A percentile compares a stretch with the other conserved stretches of the same genome.
These are phyloP conservation scores for Martensiomyces pterosporus DNA, from an alignment of 192 early-diverging fungal genomes.

Conservation along the genomic window DNA sequence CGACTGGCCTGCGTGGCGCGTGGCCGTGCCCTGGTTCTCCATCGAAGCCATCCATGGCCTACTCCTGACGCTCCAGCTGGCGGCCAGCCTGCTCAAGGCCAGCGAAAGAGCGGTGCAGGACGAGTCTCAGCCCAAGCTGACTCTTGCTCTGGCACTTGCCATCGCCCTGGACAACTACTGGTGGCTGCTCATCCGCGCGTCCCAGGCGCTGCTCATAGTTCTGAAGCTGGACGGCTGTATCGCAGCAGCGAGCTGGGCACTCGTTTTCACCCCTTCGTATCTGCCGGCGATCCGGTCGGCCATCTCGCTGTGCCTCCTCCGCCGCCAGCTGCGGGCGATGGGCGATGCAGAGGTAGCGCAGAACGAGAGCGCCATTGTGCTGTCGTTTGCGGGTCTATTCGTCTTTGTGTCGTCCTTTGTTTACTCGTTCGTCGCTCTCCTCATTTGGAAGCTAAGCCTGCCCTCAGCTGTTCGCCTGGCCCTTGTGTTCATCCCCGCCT, in stretches of 20 bases:
- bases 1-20: conserved; percentile 57
- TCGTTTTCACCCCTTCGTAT: conserved; percentile 69
- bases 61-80: conserved; percentile 24
- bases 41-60: conserved; percentile 69
- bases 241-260: conserved; percentile 57
- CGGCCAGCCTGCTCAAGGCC: conserved; percentile 6
- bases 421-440: conserved; percentile 56
- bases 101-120: neutral
- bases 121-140: conserved; percentile 17
- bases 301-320: conserved; percentile 44
- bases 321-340: conserved; percentile 45
- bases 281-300: conserved; percentile 57
- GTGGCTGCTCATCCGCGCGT: conserved; percentile 63
- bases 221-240: conserved; percentile 56
- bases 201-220: conserved; percentile 64
- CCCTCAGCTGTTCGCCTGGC: conserved; percentile 51
- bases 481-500: conserved; percentile 62
- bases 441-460: conserved; percentile 51
- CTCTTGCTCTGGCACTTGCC: conserved; percentile 10
- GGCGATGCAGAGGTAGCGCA: conserved; percentile 30
- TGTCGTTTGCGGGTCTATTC: conserved; percentile 49
- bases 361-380: conserved; percentile 31
- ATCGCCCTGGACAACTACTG: conserved; percentile 54
- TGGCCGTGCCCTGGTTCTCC: conserved; percentile 83
- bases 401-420: conserved; percentile 34